phyloP scores from a whole-genome alignment of 495 filamentous ascomycete species.

The Penicillium taxi region DNA sequence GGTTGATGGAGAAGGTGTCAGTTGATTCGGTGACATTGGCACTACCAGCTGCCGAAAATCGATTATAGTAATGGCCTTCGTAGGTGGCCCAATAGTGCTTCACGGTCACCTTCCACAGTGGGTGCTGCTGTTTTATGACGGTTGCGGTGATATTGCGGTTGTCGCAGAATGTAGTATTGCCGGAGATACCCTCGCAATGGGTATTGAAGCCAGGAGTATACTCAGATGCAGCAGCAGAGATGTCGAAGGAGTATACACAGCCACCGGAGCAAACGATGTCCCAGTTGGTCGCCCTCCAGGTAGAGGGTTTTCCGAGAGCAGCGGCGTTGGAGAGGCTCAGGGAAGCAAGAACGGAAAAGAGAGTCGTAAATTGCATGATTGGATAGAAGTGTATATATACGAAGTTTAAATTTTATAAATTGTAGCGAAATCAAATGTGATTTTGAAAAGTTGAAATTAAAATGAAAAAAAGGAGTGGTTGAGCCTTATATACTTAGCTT shows the following conservation, averaged over 20 bases:
- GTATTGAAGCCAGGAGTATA: conserved; percentile 37
- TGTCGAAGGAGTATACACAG: conserved; percentile 32
- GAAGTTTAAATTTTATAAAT: too few relatives aligned
- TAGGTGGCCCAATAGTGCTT: conserved; percentile 24
- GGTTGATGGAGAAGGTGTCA: conserved; percentile 11
- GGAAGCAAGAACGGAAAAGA: conserved; percentile 26
- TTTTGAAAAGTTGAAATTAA: too few relatives aligned
- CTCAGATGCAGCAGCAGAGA: conserved; percentile 16
- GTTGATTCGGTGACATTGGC: conserved; percentile 9
- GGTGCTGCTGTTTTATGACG: conserved; percentile 16
- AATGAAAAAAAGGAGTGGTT: too few relatives aligned
- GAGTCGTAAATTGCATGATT: conserved; percentile 30
- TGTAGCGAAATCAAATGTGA: too few relatives aligned
- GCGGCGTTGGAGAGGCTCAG: conserved; percentile 20
- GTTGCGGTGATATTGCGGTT: conserved; percentile 21
- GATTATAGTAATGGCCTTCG: too few relatives aligned
- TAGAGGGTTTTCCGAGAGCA: conserved; percentile 13
- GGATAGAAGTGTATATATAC: too few relatives aligned
- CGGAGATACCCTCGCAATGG: conserved; percentile 28
- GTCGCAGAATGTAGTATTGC: conserved; percentile 19
- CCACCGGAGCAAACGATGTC: conserved; percentile 28
- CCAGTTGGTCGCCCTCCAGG: conserved; percentile 25
- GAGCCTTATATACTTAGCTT: too few relatives aligned
- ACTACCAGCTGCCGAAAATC: conserved; percentile 16
- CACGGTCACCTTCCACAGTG: conserved; percentile 29